These are phyloP conservation scores for Aspergillus asperescens DNA, from an alignment of 495 filamentous ascomycete genomes.

Conservation along the genomic window DNA sequence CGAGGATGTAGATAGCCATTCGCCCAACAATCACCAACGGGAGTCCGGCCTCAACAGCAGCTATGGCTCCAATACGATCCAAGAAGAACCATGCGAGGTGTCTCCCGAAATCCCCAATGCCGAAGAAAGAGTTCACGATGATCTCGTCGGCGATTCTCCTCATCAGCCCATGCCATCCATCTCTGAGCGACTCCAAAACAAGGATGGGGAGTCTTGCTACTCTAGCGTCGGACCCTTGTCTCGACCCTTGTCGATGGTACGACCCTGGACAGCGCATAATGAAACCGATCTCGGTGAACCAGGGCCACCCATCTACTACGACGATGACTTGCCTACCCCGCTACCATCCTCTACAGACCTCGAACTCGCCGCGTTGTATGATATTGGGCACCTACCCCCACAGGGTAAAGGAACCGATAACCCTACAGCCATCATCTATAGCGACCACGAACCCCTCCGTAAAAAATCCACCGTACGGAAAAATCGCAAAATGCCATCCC, in stretches of 20 bases:
- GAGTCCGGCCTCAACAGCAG: conserved; percentile 20
- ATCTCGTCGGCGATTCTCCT: conserved; percentile 19
- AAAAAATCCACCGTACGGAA: neutral
- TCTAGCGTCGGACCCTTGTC: conserved; percentile 7
- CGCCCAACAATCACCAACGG: conserved; percentile 18
- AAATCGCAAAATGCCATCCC: neutral
- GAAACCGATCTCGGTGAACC: conserved; percentile 31
- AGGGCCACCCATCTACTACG: conserved; percentile 9
- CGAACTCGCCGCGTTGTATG: conserved; percentile 7
- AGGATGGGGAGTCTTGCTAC: conserved; percentile 14
- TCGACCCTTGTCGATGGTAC: conserved; percentile 21
- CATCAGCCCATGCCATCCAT: conserved; percentile 28
- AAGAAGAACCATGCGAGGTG: neutral
- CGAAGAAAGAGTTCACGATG: conserved; percentile 15
- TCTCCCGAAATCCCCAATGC: neutral
- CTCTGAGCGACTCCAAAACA: conserved; percentile 22
- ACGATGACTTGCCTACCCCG: conserved; percentile 22
- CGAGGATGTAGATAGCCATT: conserved; percentile 35
- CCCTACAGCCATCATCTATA: conserved; percentile 12
- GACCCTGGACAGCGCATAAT: conserved; percentile 16
- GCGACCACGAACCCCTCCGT: conserved; percentile 5
- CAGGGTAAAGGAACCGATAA: neutral
- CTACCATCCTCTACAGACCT: conserved; percentile 9
- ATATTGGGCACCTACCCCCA: neutral
- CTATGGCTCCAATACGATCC: conserved; percentile 5